These are phyloP conservation scores for Coniochaeta ligniaria DNA, from an alignment of 2,329 filamentous ascomycete genomes.

Conservation along the genomic window DNA sequence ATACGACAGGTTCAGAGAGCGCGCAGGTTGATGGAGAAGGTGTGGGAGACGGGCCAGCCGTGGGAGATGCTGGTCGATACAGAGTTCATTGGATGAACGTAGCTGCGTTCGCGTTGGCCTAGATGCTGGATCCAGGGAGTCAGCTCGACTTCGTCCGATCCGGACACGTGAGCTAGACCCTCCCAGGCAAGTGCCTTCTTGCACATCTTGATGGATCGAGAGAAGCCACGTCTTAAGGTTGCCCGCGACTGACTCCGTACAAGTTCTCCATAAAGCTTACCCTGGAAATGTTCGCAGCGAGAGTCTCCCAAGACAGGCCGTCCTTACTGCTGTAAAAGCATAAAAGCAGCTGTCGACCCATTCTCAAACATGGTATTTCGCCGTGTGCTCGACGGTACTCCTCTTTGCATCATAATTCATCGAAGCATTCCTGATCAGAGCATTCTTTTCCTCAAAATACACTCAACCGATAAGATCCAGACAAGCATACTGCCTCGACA, in stretches of 20 bases:
- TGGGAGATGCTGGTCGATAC: conserved; percentile 63
- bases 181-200: not conserved
- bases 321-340: no score
- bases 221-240: not conserved
- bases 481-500: not conserved
- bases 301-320: not conserved
- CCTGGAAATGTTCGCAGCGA: not conserved
- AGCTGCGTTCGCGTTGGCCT: not conserved
- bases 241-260: not conserved
- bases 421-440: no score
- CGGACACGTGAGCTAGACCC: no score
- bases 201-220: not conserved
- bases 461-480: no score
- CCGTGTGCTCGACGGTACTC: no score
- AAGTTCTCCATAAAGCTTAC: not conserved
- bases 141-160: no score
- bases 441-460: no score
- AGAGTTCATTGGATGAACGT: conserved; percentile 58
- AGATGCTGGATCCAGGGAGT: not conserved
- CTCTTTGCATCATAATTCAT: no score
- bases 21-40: conserved; percentile 57
- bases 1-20: conserved; percentile 46
- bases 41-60: conserved; percentile 59
- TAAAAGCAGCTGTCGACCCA: not conserved
- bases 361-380: not conserved